Evolutionary conservation across 2,329 filamentous ascomycete species (phyloP), one percentile per base, ranked within the genome.

Genomic region (Phaeosphaeriaceae sp.): DNA sequence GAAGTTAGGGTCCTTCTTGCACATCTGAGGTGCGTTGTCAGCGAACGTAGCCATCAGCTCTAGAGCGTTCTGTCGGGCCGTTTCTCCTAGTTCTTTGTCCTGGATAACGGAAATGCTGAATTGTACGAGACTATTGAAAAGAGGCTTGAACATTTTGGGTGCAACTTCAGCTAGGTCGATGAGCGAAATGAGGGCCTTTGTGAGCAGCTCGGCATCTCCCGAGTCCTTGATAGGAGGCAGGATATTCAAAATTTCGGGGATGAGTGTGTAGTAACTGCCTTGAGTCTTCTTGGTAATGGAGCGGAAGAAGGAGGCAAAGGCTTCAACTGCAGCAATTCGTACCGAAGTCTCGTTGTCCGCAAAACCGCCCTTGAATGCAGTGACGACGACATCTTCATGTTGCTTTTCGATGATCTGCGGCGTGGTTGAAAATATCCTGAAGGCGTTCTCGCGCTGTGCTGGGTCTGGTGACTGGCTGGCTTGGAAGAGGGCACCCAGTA

Each of bases 21-120:
- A 97, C 87, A 97, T 93, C 30, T 88, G 88, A 4, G 94, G 92
- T 1, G 91, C 89, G 66, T 93, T 94, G 70, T 99, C 94, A 59
- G 93, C 92, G 72, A 99, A 99, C 0, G 94, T 99, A 20, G 92
- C 92, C 90, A 99, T 96, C 47, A 99, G 83, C 74, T 99, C 94
- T 34, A 99, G 81, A 0, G 93, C 92, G 70, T 97, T 97, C 74
- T 99, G 94, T 52, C 94, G 87, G 54, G 91, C 90, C 60, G 92
- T 84, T 67, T 96, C 92, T 54, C 87, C 88, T 17, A 99, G 83
- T 54, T 97, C 92, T 78, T 97, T 97, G 73, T 99, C 93, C 66
- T 95, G 90, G 61, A 99, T 90, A 49, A 97, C 92, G 6, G 90
- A 91, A 52, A 97, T 87, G 72, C 88, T 93, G 76, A 99, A 97